Conservation (phyloP, 116 monocot species). For the Papilionanthe hybrid region DNA sequence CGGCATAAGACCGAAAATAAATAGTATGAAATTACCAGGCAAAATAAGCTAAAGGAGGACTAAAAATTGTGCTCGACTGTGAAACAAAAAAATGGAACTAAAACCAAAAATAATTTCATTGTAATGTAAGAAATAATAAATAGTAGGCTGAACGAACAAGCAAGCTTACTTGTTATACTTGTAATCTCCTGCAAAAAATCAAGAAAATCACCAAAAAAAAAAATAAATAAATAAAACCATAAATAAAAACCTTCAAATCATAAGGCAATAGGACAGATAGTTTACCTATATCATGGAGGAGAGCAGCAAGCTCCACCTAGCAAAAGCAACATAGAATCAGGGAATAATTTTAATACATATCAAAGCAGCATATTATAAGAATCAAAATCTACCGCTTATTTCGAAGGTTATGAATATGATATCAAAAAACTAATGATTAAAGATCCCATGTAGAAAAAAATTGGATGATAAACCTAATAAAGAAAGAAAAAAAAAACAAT, state of each 20-base stretch:
- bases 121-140: background rate
- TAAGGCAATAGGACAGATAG: background rate
- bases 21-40: background rate
- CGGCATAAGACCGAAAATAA: background rate
- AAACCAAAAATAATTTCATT: conserved; percentile 3
- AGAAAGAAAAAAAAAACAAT: background rate
- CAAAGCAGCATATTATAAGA: background rate
- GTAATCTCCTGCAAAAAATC: conserved; percentile 79
- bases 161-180: conserved; percentile 79
- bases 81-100: background rate
- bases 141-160: background rate
- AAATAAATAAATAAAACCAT: background rate
- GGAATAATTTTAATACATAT: no score
- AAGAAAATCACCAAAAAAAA: conserved; percentile 4
- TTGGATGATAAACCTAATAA: background rate
- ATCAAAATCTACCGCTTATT: background rate
- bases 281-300: conserved; percentile 92
- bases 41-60: no score
- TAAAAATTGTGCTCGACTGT: background rate
- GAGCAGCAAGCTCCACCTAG: conserved; percentile 88
- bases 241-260: background rate
- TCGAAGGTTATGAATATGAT: background rate
- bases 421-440: background rate
- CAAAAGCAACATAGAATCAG: background rate
- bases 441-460: background rate